A percentile compares a stretch with the other conserved stretches of the same genome.
These are phyloP conservation scores for Euphrasia confusa DNA, from an alignment of 257 asterid species.

Conservation along the genomic window DNA sequence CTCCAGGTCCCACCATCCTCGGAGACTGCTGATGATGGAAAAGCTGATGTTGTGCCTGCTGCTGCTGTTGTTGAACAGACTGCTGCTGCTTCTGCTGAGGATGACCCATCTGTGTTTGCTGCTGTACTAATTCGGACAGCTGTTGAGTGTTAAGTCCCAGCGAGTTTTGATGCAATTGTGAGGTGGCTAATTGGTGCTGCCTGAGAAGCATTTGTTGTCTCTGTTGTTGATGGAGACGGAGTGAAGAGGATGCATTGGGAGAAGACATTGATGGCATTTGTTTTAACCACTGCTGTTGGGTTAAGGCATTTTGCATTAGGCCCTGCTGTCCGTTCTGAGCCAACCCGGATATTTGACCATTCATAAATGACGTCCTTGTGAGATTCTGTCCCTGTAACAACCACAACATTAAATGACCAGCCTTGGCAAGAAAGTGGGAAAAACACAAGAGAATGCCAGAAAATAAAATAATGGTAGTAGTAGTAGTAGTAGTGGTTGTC, in stretches of 20 bases:
- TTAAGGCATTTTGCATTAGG: slow-evolving; percentile 54
- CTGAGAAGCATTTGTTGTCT: slow-evolving; percentile 52
- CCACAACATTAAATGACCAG: slow-evolving; percentile 23
- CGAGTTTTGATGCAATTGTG: slow-evolving; percentile 60
- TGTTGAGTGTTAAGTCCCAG: slow-evolving; percentile 63
- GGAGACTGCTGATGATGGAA: slow-evolving; percentile 73
- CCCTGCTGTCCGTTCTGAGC: slow-evolving; percentile 81
- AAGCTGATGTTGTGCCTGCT: slow-evolving; percentile 37
- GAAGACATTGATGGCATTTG: slow-evolving; percentile 67
- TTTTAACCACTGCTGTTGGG: slow-evolving; percentile 89
- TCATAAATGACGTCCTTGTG: slow-evolving; percentile 66
- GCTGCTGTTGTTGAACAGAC: slow-evolving; percentile 21
- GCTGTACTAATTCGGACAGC: slow-evolving; percentile 72
- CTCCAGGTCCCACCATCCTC: slow-evolving; percentile 50
- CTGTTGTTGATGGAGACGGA: slow-evolving; percentile 62
- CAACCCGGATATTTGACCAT: slow-evolving; percentile 57
- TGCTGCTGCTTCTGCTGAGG: slow-evolving; percentile 24
- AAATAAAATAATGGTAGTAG: background rate
- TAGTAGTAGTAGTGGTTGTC: background rate
- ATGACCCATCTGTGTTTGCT: slow-evolving; percentile 60
- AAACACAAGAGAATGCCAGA: slow-evolving; percentile 15
- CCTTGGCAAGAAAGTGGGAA: slow-evolving; percentile 21
- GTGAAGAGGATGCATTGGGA: slow-evolving; percentile 54
- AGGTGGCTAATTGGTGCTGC: slow-evolving; percentile 53
- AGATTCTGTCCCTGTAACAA: slow-evolving; percentile 65